Base-by-base conservation (phyloP, 352 stramenopile species). In the Paralagenidium karlingii region DNA sequence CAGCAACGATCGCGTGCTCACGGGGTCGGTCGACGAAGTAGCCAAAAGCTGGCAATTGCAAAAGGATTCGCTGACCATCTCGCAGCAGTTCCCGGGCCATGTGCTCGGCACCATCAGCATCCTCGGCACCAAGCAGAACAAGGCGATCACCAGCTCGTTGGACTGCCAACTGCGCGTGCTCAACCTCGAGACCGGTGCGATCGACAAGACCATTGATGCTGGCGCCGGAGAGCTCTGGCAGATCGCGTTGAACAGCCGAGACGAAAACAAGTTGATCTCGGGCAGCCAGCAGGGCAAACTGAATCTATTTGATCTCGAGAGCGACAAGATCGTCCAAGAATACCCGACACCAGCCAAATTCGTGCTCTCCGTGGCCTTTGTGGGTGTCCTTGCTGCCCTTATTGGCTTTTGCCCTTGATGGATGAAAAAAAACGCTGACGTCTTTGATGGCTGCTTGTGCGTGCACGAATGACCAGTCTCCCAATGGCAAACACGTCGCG, bases 191-290 rank as follows among this genome's bases (percentile, higher is more conserved):
- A 73, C 66, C 1, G 78, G 78, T 16, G 56, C 57, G 2, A 54
- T 86, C n/a, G 67, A 84, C 42, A 89, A 90, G 47, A 82, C 63
- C 7, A 87, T 94, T 31, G 78, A 94, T 44, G 74, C 76, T 0
- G 80, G 80, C 5, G 66, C 77, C 11, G 82, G 85, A 10, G 83
- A 95, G 50, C 68, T 88, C 30, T 95, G 82, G 82, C 76, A 91
- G 29, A 60, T 94, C 39, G 71, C 64, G 34, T 90, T 90, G 49
- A 16, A 36, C 22, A 86, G 65, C 37, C 75, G 71, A 0, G 73
- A 90, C 38, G 80, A 93, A 47, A 80, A 69, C 39, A 75, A 84
- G 32, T 45, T 90, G 30, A 75, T 68, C 37, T 82, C 80, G 5
- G 78, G 80, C 18, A 86, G 73, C 40, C 73, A 90, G 45, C 70